phyloP scores from a whole-genome alignment of 2,329 filamentous ascomycete genomes.

The Ambrosiella beaveri region DNA sequence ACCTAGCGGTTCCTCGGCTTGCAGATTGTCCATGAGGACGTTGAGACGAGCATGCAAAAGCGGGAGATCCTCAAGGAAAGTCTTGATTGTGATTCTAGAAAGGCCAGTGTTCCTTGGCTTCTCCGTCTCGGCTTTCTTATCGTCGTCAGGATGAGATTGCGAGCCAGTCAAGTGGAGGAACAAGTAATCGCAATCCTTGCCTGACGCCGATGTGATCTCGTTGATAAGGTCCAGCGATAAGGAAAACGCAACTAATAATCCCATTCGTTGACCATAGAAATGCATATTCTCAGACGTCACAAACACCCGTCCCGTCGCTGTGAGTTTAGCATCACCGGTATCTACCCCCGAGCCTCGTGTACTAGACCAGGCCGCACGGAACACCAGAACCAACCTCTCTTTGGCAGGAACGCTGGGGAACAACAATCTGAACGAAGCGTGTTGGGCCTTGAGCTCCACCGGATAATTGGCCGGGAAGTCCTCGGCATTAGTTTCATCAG shows the following conservation, averaged over 20 bases:
- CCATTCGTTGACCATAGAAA: constrained; percentile 91
- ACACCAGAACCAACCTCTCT: constrained; percentile 79
- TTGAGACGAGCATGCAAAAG: constrained; percentile 73
- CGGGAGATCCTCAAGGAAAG: constrained; percentile 74
- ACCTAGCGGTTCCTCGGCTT: constrained; percentile 50
- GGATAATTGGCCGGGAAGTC: constrained; percentile 65
- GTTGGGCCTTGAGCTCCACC: constrained; percentile 62
- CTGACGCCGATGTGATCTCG: constrained; percentile 76
- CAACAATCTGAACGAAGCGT: constrained; percentile 80
- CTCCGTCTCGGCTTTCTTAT: not conserved
- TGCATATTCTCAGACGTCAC: constrained; percentile 78
- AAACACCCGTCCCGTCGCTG: constrained; percentile 58
- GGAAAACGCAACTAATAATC: constrained; percentile 68
- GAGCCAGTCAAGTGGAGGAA: constrained; percentile 50
- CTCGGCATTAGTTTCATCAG: constrained; percentile 17
- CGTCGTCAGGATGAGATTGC: constrained; percentile 20
- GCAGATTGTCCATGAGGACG: constrained; percentile 64
- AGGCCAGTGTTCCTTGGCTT: constrained; percentile 31
- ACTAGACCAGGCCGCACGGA: constrained; percentile 70
- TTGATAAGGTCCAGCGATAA: constrained; percentile 60
- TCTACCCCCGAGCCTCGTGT: constrained; percentile 24
- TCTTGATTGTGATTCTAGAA: constrained; percentile 70
- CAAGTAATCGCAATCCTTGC: constrained; percentile 84
- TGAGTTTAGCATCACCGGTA: constrained; percentile 23
- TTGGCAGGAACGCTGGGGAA: constrained; percentile 65